A percentile compares a stretch with the other conserved stretches of the same genome.
These are phyloP conservation scores for Pyrenopolyporus hunteri DNA, from an alignment of 495 filamentous ascomycete species.

Conservation along the genomic window DNA sequence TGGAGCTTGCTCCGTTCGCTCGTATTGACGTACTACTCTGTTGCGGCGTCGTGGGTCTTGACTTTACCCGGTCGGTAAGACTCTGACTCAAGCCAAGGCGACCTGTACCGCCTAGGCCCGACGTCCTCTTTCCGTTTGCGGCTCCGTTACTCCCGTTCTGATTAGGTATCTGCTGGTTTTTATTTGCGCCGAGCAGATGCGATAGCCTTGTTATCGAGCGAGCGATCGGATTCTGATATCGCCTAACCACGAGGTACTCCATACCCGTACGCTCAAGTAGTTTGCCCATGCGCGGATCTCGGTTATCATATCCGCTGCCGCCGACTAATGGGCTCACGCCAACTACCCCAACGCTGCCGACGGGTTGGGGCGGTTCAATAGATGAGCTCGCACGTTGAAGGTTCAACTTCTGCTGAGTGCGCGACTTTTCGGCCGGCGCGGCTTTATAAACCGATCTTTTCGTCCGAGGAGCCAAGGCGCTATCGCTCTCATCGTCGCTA, in stretches of 20 bases:
- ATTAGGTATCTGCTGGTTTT: conserved; percentile 51
- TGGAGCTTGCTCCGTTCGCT: conserved; percentile 43
- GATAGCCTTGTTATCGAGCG: conserved; percentile 61
- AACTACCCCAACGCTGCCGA: conserved; percentile 44
- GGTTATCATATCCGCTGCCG: conserved; percentile 50
- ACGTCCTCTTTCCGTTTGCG: conserved; percentile 33
- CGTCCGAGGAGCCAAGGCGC: conserved; percentile 45
- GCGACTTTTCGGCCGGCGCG: conserved; percentile 58
- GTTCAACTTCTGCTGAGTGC: conserved; percentile 75
- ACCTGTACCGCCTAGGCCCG: conserved; percentile 36
- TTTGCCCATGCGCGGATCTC: conserved; percentile 60
- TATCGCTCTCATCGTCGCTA: conserved; percentile 49
- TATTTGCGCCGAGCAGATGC: conserved; percentile 55
- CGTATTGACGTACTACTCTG: conserved; percentile 41
- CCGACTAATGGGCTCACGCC: conserved; percentile 46
- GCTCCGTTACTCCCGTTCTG: conserved; percentile 38
- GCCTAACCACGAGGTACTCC: conserved; percentile 70
- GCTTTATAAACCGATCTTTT: conserved; percentile 37
- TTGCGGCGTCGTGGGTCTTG: conserved; percentile 41
- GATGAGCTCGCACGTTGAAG: conserved; percentile 70
- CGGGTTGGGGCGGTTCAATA: conserved; percentile 61
- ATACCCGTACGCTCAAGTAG: conserved; percentile 66
- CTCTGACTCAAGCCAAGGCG: conserved; percentile 52
- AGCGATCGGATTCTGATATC: conserved; percentile 69
- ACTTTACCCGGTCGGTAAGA: conserved; percentile 33